Evolutionary conservation across 2,329 filamentous ascomycete genomes (phyloP).

Genomic region (Penicillium sp.): DNA sequence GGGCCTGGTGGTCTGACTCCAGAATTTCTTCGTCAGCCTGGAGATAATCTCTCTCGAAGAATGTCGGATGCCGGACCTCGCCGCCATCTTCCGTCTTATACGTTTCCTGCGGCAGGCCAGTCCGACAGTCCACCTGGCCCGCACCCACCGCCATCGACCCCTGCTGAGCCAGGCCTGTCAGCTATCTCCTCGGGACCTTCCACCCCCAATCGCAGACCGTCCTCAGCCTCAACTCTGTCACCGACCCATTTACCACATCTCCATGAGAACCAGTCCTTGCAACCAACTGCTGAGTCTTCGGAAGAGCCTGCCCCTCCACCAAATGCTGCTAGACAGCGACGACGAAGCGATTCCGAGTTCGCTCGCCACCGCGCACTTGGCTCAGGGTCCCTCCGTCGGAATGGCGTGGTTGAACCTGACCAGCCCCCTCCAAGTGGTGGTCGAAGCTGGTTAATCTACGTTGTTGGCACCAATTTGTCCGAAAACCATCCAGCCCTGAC

Average conservation of each 20-base stretch:
- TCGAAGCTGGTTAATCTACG: conserved; percentile 73
- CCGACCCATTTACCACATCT: conserved; percentile 44
- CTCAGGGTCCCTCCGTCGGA: conserved; percentile 64
- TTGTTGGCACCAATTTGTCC: conserved; percentile 69
- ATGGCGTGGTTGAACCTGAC: conserved; percentile 66
- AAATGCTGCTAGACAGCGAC: conserved; percentile 55
- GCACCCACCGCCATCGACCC: conserved; percentile 65
- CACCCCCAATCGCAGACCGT: conserved; percentile 52
- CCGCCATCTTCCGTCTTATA: conserved; percentile 21
- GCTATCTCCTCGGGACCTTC: conserved; percentile 58
- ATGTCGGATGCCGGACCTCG: conserved; percentile 38
- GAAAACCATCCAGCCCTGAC: conserved; percentile 72
- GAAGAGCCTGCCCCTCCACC: conserved; percentile 48
- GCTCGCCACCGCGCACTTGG: conserved; percentile 60
- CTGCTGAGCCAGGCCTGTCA: conserved; percentile 62
- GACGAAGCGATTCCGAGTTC: conserved; percentile 63
- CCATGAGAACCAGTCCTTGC: conserved; percentile 43
- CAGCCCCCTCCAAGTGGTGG: conserved; percentile 54
- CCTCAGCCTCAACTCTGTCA: conserved; percentile 51
- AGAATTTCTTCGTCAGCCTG: conserved; percentile 58
- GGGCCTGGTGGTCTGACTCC: conserved; percentile 60
- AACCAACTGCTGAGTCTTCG: conserved; percentile 44
- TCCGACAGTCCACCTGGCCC: conserved; percentile 63
- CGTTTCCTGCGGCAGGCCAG: conserved; percentile 46
- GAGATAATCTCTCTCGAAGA: conserved; percentile 38